These are phyloP conservation scores for Aspergillus tubingensis DNA, from an alignment of 2,329 filamentous ascomycete genomes.

Conservation along the genomic window DNA sequence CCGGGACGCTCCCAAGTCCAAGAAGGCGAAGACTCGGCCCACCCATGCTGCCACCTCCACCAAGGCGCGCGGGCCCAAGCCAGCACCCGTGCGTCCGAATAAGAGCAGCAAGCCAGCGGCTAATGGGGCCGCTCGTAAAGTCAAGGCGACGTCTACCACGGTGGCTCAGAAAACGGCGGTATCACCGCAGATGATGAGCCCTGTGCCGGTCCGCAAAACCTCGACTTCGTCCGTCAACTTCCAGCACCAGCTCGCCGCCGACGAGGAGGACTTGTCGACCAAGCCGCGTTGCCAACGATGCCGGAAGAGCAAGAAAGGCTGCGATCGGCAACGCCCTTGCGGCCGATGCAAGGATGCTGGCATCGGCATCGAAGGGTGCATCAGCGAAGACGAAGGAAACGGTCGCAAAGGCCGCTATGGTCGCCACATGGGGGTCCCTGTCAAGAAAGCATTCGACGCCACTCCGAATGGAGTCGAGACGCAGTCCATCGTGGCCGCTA, in stretches of 20 bases:
- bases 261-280: slow-evolving; percentile 88
- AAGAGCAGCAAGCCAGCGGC: slow-evolving; percentile 41
- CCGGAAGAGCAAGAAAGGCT: slow-evolving; percentile 99
- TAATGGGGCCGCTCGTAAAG: slow-evolving; percentile 39
- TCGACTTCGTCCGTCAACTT: slow-evolving; percentile 62
- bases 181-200: slow-evolving; percentile 33
- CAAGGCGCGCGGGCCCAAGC: slow-evolving; percentile 35
- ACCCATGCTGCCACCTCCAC: slow-evolving; percentile 34
- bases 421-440: slow-evolving; percentile 67
- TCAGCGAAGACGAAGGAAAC: slow-evolving; percentile 97
- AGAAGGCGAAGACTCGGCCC: slow-evolving; percentile 56
- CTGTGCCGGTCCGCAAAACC: slow-evolving; percentile 57
- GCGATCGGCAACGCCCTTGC: slow-evolving; percentile 93
- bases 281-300: slow-evolving; percentile 98
- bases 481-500: slow-evolving; percentile 24
- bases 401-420: slow-evolving; percentile 92
- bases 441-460: slow-evolving; percentile 57
- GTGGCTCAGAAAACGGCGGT: slow-evolving; percentile 45
- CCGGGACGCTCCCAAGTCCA: slow-evolving; percentile 46
- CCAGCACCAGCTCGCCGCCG: slow-evolving; percentile 62
- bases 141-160: slow-evolving; percentile 32
- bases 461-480: slow-evolving; percentile 27
- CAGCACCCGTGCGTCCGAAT: slow-evolving; percentile 27
- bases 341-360: slow-evolving; percentile 95
- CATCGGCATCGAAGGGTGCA: slow-evolving; percentile 86